Evolutionary conservation across 106 monocot genomes (phyloP).

Genomic region (Narthecium ossifragum): DNA sequence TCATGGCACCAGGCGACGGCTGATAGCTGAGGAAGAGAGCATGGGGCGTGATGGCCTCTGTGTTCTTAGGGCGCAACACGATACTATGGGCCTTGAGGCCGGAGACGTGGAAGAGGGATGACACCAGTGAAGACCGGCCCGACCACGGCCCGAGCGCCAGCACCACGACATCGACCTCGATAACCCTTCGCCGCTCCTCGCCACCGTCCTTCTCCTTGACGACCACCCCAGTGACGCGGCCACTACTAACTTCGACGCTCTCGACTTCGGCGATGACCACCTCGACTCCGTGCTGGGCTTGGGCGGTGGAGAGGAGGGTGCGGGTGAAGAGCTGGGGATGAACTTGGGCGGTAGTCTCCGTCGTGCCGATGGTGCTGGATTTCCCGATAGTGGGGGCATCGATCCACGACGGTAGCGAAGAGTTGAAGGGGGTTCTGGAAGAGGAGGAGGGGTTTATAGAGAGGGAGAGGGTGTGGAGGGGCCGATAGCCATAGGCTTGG

Average conservation of each 20-base stretch:
- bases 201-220: conserved; percentile 28
- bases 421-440: neutral
- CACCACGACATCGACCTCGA: conserved; percentile 56
- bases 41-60: conserved; percentile 49
- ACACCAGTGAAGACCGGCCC: conserved; percentile 12
- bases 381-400: conserved; percentile 31
- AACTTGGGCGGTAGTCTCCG: conserved; percentile 84
- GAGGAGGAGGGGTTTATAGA: neutral
- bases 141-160: conserved; percentile 85
- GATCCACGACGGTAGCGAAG: conserved; percentile 56
- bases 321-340: conserved; percentile 77
- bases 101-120: conserved; percentile 45
- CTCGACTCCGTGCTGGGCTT: too few relatives aligned
- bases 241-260: conserved; percentile 28
- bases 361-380: conserved; percentile 59
- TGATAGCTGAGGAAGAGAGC: conserved; percentile 76
- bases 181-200: conserved; percentile 29
- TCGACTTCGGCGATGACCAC: conserved; percentile 56
- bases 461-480: conserved; percentile 20
- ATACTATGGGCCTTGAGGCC: conserved; percentile 82
- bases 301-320: conserved; percentile 42
- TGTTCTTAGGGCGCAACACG: conserved; percentile 48
- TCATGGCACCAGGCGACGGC: conserved; percentile 26
- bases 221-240: conserved; percentile 23
- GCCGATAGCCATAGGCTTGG: conserved; percentile 41